phyloP scores from a whole-genome alignment of 352 stramenopile genomes.

The Globisporangium irregulare region DNA sequence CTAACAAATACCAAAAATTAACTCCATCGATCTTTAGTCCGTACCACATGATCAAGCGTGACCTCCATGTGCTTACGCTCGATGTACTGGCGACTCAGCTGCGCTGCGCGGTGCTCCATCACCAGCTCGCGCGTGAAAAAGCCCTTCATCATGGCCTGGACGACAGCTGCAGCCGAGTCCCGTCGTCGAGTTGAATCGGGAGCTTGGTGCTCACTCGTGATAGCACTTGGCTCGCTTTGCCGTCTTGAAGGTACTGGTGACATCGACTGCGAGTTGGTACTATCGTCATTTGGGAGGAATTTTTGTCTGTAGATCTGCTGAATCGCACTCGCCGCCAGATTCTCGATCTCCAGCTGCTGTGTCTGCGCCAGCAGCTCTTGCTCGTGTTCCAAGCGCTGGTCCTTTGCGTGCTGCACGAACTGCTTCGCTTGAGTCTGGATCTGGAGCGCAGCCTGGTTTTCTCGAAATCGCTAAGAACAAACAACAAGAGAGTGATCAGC shows the following conservation, averaged over 20 bases:
- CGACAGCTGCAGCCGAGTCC: conserved; percentile 27
- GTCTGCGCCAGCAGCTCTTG: conserved; percentile 16
- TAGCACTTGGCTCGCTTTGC: neutral
- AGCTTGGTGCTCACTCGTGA: neutral
- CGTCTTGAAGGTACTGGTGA: neutral
- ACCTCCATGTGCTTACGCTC: conserved; percentile 51
- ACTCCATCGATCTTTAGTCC: neutral
- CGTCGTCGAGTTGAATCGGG: neutral
- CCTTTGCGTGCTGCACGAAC: neutral
- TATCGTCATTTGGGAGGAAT: neutral
- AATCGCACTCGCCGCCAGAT: conserved; percentile 40
- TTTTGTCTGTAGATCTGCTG: conserved; percentile 33
- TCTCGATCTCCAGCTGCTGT: conserved; percentile 37
- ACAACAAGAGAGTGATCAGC: neutral
- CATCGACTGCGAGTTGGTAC: neutral
- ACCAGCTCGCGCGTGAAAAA: conserved; percentile 24
- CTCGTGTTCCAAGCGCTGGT: conserved; percentile 11
- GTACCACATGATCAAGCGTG: conserved; percentile 44
- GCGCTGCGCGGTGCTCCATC: conserved; percentile 25
- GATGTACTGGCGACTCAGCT: conserved; percentile 62
- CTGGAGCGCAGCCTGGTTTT: conserved; percentile 20
- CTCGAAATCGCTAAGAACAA: conserved; percentile 6
- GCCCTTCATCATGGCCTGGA: conserved; percentile 38
- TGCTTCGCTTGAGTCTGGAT: conserved; percentile 20
- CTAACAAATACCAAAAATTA: neutral